Base-by-base conservation (phyloP, 352 stramenopile species). In the Phytopythium oedochilum region DNA sequence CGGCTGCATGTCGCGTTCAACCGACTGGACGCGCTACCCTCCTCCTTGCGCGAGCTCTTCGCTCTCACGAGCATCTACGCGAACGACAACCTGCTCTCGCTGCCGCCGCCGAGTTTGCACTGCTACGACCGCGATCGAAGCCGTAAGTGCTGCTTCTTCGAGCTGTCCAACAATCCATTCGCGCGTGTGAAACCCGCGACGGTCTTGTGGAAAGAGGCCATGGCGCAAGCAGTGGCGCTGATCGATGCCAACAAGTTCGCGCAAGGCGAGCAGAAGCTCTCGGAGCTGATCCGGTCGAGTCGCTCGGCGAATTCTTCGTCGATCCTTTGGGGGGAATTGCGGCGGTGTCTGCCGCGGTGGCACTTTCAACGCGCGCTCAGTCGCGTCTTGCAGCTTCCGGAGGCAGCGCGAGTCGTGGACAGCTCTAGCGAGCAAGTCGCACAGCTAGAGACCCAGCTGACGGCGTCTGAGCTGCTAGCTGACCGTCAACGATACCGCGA, bases 91-190 rank as follows among this genome's bases (percentile, higher is more conserved):
- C 36, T 59, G 18, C 57, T 92, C 32, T 32, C 38, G 6, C 20
- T 47, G 5, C 29, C 43, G 15, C 76, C 81, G 7, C 59, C 78
- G 22, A 55, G 34, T 7, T 18, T 55, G 15, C 25, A 26, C 11
- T 66, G 58, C 11, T 35, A 76, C 11, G 47, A 48, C 23, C 36
- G 61, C 15, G 20, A 64, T 12, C 44, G 2, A 3, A 14, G 11
- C 4, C 40, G 20, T 3, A 10, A 53, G 20, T 83, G 68, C 47
- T 83, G 68, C 47, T 83, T 71, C 44, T 68, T 75, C 28, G 76
- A 88, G 23, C 66, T 83, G 42, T 86, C 74, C 18, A 88, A 85
- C 53, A 91, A 91, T 44, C 75, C 74, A 25, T 89, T 91, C 45
- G 60, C 60, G 17, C 43, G 53, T 28, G 45, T 5, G 9, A 57